phyloP scores from a whole-genome alignment of 371 early-diverging fungal species.

The Mortierella sp. region DNA sequence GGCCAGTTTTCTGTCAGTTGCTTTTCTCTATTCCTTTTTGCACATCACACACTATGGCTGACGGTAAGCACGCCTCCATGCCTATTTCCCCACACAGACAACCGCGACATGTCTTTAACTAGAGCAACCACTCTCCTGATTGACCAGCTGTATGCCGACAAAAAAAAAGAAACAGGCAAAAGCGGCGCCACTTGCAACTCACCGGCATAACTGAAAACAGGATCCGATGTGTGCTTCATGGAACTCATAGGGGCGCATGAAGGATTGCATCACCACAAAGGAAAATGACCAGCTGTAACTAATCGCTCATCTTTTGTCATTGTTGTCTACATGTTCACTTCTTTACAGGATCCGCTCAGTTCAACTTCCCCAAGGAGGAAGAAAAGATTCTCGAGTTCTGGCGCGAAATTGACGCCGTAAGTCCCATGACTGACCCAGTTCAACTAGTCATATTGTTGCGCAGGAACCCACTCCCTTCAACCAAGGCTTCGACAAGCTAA shows the following conservation, averaged over 20 bases:
- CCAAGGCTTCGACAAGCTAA: neutral
- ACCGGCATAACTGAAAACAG: no score
- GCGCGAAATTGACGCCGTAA: conserved; percentile 95
- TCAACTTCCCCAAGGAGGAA: conserved; percentile 96
- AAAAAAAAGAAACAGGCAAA: neutral
- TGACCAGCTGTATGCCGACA: neutral
- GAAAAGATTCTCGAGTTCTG: conserved; percentile 96
- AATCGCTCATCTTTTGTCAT: neutral
- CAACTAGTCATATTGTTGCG: neutral
- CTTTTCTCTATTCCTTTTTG: conserved; percentile 9
- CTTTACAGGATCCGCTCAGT: conserved; percentile 57
- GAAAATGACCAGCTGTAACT: neutral
- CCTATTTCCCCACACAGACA: no score
- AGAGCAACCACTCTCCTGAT: neutral
- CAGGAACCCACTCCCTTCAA: neutral
- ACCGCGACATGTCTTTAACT: no score
- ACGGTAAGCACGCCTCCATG: conserved; percentile 43
- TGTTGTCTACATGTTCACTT: neutral
- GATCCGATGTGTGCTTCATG: neutral
- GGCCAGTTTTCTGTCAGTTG: neutral
- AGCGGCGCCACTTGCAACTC: no score
- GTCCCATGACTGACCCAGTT: conserved; percentile 9
- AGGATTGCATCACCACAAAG: neutral
- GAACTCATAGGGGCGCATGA: neutral
- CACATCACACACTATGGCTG: conserved; percentile 49